Percentiles rank a stretch among this genome's conserved stretches.
phyloP scores from a whole-genome alignment of 768 basidiomycete genomes.

The Rhizopogon vulgaris region DNA sequence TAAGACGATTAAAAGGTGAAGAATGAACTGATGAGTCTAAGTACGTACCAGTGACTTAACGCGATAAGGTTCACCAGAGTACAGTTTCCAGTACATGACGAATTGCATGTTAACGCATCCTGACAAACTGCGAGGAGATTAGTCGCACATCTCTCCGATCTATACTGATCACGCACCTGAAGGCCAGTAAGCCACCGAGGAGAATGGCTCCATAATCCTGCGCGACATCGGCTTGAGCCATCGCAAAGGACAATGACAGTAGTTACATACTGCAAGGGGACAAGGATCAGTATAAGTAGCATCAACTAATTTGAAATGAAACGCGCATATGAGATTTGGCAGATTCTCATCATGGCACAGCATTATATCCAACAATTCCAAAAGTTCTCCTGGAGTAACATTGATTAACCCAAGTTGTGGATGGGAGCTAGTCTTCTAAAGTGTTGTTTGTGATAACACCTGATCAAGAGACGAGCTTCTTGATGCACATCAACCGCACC shows the following conservation, averaged over 20 bases:
- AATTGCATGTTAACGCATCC: conserved; percentile 22
- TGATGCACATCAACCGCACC: background rate
- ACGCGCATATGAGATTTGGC: background rate
- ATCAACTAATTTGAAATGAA: background rate
- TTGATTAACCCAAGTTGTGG: no score
- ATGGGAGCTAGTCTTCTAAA: background rate
- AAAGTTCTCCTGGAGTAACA: no score
- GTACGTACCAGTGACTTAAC: conserved; percentile 13
- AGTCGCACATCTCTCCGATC: background rate
- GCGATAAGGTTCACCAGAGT: conserved; percentile 11
- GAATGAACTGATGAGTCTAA: background rate
- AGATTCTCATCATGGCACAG: no score
- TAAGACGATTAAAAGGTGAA: background rate
- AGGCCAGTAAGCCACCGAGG: conserved; percentile 16
- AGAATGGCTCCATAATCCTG: conserved; percentile 14
- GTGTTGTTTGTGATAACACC: background rate
- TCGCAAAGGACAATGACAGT: background rate
- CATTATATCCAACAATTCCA: background rate
- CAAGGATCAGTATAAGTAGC: background rate
- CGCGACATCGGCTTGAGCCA: conserved; percentile 1
- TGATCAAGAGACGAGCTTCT: background rate
- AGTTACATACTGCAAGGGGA: no score
- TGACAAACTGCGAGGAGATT: conserved; percentile 12
- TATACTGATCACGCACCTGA: conserved; percentile 6
- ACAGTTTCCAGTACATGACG: conserved; percentile 14